Conservation (phyloP, 345 rosid species). For the Moringa oleifera region DNA sequence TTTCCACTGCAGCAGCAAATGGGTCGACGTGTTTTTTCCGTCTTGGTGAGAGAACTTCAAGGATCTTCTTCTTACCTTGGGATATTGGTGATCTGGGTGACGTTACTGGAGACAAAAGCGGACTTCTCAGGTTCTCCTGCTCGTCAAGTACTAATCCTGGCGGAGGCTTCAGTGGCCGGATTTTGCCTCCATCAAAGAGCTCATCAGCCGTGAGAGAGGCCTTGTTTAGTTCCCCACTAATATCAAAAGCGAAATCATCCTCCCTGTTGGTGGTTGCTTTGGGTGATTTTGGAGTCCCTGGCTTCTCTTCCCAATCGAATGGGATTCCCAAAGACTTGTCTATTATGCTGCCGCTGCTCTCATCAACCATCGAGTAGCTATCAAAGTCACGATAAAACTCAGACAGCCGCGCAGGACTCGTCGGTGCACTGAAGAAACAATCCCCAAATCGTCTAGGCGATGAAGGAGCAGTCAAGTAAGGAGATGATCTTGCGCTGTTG, state of each 20-base stretch:
- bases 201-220: constrained; percentile 58
- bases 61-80: constrained; percentile 41
- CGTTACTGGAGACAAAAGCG: constrained; percentile 20
- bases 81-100: constrained; percentile 48
- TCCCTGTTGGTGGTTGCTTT: constrained; percentile 1
- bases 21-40: constrained; percentile 42
- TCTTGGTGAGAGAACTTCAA: constrained; percentile 54
- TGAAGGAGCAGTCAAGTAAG: constrained; percentile 52
- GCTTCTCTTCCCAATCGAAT: constrained; percentile 57
- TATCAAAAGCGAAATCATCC: constrained; percentile 52
- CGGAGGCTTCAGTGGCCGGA: constrained; percentile 65
- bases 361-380: constrained; percentile 14
- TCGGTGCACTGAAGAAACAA: constrained; percentile 63
- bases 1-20: constrained; percentile 32
- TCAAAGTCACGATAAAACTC: constrained; percentile 51
- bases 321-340: constrained; percentile 32
- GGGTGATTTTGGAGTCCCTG: constrained; percentile 53
- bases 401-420: constrained; percentile 58
- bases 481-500: constrained; percentile 33
- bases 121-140: constrained; percentile 15
- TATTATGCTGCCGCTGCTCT: constrained; percentile 1
- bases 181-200: constrained; percentile 69
- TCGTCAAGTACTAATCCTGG: constrained; percentile 39
- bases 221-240: constrained; percentile 18
- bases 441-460: constrained; percentile 59